Evolutionary conservation across 768 basidiomycete species (phyloP), one percentile per base, ranked within the genome.

Genomic region (Hirschioporus abietinus): DNA sequence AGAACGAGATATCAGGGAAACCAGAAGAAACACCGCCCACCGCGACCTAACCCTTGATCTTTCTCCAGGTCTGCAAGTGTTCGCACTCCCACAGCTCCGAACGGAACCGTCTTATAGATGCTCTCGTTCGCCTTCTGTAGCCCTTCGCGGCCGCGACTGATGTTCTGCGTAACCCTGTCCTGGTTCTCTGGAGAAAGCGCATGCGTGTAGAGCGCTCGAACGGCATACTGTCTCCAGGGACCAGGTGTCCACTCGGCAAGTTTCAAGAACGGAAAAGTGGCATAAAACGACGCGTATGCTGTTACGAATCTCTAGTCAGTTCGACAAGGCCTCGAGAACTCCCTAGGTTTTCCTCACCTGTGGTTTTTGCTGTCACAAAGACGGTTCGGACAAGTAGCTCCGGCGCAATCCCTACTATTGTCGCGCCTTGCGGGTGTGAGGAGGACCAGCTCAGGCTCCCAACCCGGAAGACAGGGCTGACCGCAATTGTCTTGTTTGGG

Each of bases 371-470:
- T 23, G 66, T 52, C 7, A 68, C 20, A 63, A 68, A 68, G 3
- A 64, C 65, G 30, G 34, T 68, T 34, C 64, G 25, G 20, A 68
- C 62, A 10, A 63, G 62, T 6, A 70, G 61, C 60, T 70, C 69
- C 18, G 69, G 69, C 12, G 64, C 60, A 5, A 70, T 27, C 15
- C 69, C 69, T 1, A 68, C 27, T 5, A 64, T 25, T 8, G 65
- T 68, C 35, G 69, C 69, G 12, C 69, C 69, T 23, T 68, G 68
- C 18, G 69, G 69, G 20, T 68, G 67, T 7, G 69, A 67, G 27
- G 42, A 63, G 1, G 65, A 23, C 63, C 63, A 64, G 27, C 64
- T 68, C 10, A 70, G 20, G 52, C 69, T 70, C 4, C 69, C 69
- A 4, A 70, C 65, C 9, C 69, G 67, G 27, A 70, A 70, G 7